Evolutionary conservation across 1,139 yeast genomes (phyloP).

Genomic region (Geotrichum fermentans): DNA sequence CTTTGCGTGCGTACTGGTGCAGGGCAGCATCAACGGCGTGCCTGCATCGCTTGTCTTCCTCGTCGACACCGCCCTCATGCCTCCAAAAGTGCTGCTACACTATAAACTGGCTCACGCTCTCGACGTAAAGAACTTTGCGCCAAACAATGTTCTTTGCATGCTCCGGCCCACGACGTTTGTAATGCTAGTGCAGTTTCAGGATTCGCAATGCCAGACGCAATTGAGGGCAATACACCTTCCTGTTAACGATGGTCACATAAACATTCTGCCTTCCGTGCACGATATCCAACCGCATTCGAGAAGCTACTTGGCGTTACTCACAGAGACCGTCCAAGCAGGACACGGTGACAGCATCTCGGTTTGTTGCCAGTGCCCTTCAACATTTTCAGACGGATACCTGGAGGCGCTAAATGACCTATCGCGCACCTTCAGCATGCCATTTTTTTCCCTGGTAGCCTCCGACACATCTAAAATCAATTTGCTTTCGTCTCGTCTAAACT

Average conservation of each 20-base stretch:
- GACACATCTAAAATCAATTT: constrained; percentile 24
- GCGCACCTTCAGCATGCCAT: constrained; percentile 24
- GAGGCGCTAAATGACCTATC: constrained; percentile 23
- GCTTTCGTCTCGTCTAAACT: constrained; percentile 24
- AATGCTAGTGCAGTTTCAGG: constrained; percentile 8
- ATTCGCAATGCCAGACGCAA: constrained; percentile 8
- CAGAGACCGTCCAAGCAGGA: neutral
- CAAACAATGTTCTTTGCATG: constrained; percentile 2
- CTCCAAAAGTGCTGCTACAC: constrained; percentile 2
- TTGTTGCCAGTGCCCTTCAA: constrained; percentile 8
- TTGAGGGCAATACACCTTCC: constrained; percentile 9
- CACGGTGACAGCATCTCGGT: neutral
- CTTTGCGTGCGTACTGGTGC: constrained; percentile 6
- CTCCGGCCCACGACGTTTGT: neutral
- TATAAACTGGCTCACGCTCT: constrained; percentile 2
- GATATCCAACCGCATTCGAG: constrained; percentile 3
- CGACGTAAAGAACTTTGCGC: constrained; percentile 6
- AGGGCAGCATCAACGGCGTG: constrained; percentile 3
- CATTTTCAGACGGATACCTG: constrained; percentile 8
- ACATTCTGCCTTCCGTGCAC: neutral
- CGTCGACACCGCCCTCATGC: neutral
- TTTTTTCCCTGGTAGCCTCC: constrained; percentile 25
- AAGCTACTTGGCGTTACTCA: constrained; percentile 3
- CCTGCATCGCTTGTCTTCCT: constrained; percentile 1
- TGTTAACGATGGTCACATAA: neutral